These are phyloP conservation scores for Lipomyces kockii DNA, from an alignment of 805 yeast genomes.

Conservation along the genomic window DNA sequence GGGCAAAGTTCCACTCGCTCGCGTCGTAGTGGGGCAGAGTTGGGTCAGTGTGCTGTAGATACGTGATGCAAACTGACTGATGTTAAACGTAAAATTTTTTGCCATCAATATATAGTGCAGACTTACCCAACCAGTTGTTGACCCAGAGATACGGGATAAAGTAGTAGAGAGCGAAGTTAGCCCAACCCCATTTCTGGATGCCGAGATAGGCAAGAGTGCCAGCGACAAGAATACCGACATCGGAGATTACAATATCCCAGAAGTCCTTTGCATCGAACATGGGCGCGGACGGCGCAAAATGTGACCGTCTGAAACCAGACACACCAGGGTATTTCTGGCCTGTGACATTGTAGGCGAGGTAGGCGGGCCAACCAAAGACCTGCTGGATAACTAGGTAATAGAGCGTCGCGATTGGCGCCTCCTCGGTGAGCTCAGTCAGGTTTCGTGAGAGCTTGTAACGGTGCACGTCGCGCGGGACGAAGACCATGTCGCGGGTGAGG, in stretches of 20 bases:
- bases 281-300: conserved; percentile 74
- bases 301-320: conserved; percentile 58
- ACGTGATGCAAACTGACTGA: conserved; percentile 73
- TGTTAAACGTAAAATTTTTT: neutral
- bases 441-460: conserved; percentile 53
- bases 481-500: conserved; percentile 80
- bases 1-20: conserved; percentile 72
- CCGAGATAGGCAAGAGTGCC: conserved; percentile 59
- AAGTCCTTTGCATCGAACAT: conserved; percentile 74
- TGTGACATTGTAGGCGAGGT: conserved; percentile 71
- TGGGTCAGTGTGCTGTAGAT: conserved; percentile 81
- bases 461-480: conserved; percentile 72
- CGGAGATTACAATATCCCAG: conserved; percentile 72
- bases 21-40: conserved; percentile 79
- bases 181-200: conserved; percentile 65
- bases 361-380: conserved; percentile 73
- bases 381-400: conserved; percentile 65
- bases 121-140: conserved; percentile 72
- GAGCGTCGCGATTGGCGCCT: conserved; percentile 72
- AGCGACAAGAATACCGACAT: conserved; percentile 61
- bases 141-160: conserved; percentile 76
- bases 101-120: neutral
- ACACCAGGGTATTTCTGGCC: conserved; percentile 66
- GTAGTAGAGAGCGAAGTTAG: conserved; percentile 70
- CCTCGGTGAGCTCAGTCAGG: conserved; percentile 64